These are phyloP conservation scores for Hymenoscyphus fructigenus DNA, from an alignment of 2,329 filamentous ascomycete species.

Conservation along the genomic window DNA sequence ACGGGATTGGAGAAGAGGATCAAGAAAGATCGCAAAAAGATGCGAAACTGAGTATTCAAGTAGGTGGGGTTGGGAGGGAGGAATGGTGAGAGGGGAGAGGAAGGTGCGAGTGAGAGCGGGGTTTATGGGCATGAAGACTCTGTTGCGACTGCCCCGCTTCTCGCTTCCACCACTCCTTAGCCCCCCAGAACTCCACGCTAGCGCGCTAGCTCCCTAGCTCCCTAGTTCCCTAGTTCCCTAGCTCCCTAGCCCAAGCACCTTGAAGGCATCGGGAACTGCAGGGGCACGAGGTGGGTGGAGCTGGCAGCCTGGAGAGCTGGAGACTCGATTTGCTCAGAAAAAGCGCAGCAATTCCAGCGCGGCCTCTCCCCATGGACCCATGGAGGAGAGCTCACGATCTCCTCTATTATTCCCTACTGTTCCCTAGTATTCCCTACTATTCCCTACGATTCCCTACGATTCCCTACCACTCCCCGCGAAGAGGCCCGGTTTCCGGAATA, in stretches of 20 bases:
- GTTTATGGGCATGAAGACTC: not conserved
- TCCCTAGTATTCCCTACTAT: not conserved
- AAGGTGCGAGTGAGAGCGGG: conserved; percentile 20
- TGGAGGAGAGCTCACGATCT: not conserved
- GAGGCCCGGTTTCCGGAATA: no score
- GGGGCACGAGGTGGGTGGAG: not conserved
- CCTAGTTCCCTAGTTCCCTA: no score
- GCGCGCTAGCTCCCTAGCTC: no score
- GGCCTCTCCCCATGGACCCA: not conserved
- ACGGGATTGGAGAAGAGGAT: conserved; percentile 19
- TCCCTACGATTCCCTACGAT: not conserved
- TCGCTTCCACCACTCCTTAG: not conserved
- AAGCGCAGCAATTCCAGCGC: not conserved
- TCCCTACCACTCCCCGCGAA: not conserved
- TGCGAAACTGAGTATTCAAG: conserved; percentile 22
- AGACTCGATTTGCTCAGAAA: not conserved
- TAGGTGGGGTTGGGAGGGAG: conserved; percentile 7
- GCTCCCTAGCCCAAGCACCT: not conserved
- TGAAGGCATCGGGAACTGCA: not conserved
- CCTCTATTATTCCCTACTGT: not conserved
- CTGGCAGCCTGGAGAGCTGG: not conserved
- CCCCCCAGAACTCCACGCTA: not conserved
- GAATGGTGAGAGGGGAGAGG: conserved; percentile 13
- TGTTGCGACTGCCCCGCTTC: conserved; percentile 3
- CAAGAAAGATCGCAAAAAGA: conserved; percentile 15